phyloP scores from a whole-genome alignment of 805 yeast species.

The Nakazawaea holstii region DNA sequence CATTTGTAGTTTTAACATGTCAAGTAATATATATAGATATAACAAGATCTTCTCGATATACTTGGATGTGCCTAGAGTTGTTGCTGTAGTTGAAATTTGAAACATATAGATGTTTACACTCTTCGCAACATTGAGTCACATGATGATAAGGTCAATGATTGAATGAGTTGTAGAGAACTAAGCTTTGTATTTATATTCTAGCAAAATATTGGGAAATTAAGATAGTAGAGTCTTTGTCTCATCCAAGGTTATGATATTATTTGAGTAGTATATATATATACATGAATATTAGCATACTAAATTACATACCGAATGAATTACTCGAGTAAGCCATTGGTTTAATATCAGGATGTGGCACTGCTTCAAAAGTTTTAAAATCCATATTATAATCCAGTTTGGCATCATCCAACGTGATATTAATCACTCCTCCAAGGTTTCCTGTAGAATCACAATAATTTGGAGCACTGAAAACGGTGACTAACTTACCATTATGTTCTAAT shows the following conservation, averaged over 20 bases:
- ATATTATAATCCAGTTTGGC: slow-evolving; percentile 42
- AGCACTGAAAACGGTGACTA: slow-evolving; percentile 95
- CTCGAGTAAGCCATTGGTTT: slow-evolving; percentile 91
- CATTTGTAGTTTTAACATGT: no score
- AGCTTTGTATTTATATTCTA: no score
- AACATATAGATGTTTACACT: no score
- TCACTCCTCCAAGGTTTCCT: slow-evolving; percentile 87
- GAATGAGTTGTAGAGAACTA: no score
- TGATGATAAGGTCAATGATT: no score
- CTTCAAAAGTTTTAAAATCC: slow-evolving; percentile 58
- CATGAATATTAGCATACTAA: not conserved
- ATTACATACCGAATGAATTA: slow-evolving; percentile 34
- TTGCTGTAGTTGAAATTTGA: no score
- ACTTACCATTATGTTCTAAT: slow-evolving; percentile 77
- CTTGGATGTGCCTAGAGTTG: no score
- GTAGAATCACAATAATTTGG: slow-evolving; percentile 95
- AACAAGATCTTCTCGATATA: no score
- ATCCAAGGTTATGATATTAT: not conserved
- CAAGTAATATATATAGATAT: no score
- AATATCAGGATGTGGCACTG: slow-evolving; percentile 85
- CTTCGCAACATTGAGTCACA: no score
- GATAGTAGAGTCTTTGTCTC: no score
- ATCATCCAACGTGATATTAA: slow-evolving; percentile 54
- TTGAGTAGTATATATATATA: not conserved
- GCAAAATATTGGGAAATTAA: no score